Conservation (phyloP, 345 rosid genomes). For the Murraya koenigii region DNA sequence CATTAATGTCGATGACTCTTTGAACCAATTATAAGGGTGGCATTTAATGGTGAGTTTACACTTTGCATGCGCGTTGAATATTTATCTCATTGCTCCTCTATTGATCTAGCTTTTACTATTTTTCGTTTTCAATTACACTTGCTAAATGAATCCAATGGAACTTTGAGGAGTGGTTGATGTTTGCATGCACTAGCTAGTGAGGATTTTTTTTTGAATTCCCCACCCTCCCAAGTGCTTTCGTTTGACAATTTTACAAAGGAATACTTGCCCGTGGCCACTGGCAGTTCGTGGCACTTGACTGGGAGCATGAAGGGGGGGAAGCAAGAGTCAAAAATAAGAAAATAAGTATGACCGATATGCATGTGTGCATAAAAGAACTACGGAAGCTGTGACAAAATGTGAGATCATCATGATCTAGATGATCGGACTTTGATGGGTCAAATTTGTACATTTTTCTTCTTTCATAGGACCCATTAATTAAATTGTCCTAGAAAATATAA, state of each 20-base stretch:
- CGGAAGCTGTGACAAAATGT: slow-evolving; percentile 2
- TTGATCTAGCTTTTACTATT: neutral
- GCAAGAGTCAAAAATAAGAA: too few species aligned
- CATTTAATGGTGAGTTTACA: neutral
- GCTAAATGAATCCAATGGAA: neutral
- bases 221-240: neutral
- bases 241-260: neutral
- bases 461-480: neutral
- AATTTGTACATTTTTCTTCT: neutral
- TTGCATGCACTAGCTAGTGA: neutral
- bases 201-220: neutral
- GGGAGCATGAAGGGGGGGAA: too few species aligned
- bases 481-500: neutral
- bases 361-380: too few species aligned
- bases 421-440: neutral
- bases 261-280: neutral
- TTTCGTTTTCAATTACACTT: neutral
- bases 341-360: too few species aligned
- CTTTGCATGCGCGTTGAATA: slow-evolving; percentile 14
- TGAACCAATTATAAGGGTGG: neutral
- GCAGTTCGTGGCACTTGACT: neutral
- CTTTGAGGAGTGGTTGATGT: neutral
- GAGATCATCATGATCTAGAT: neutral
- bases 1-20: neutral
- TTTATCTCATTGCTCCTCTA: neutral